Percentiles rank a stretch among this genome's conserved stretches.
Conservation (phyloP, 2,329 filamentous ascomycete genomes). For the Fusarium hostae region DNA sequence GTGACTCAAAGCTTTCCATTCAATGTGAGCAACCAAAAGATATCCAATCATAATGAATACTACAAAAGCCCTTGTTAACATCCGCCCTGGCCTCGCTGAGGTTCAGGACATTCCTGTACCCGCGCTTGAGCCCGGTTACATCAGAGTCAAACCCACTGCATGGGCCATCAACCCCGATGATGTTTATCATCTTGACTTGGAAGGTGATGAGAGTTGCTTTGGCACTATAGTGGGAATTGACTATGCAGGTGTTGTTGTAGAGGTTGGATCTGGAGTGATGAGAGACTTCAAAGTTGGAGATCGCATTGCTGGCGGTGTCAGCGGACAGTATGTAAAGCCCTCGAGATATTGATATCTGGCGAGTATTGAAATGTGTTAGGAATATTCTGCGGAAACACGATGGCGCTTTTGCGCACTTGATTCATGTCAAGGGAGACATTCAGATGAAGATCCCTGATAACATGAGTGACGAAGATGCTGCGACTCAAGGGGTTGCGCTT, state of each 20-base stretch:
- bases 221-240: constrained; percentile 53
- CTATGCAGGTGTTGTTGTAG: constrained; percentile 58
- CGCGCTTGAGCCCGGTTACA: not conserved
- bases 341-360: not conserved
- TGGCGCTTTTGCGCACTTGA: constrained; percentile 56
- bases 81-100: not conserved
- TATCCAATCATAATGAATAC: not conserved
- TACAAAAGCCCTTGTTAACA: not conserved
- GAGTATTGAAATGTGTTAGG: not conserved
- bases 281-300: constrained; percentile 58
- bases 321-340: not conserved
- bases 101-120: not conserved
- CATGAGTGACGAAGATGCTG: constrained; percentile 55
- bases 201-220: not conserved
- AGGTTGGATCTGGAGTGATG: constrained; percentile 54
- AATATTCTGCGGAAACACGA: constrained; percentile 11
- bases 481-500: constrained; percentile 56
- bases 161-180: constrained; percentile 13
- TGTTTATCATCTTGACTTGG: not conserved
- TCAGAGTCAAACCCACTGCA: not conserved
- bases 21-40: not conserved
- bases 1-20: too few relatives aligned
- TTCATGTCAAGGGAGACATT: constrained; percentile 52
- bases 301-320: constrained; percentile 48
- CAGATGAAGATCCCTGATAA: constrained; percentile 56